Evolutionary conservation across 1,284 basidiomycete species (phyloP).

Genomic region (Ustilago curta): DNA sequence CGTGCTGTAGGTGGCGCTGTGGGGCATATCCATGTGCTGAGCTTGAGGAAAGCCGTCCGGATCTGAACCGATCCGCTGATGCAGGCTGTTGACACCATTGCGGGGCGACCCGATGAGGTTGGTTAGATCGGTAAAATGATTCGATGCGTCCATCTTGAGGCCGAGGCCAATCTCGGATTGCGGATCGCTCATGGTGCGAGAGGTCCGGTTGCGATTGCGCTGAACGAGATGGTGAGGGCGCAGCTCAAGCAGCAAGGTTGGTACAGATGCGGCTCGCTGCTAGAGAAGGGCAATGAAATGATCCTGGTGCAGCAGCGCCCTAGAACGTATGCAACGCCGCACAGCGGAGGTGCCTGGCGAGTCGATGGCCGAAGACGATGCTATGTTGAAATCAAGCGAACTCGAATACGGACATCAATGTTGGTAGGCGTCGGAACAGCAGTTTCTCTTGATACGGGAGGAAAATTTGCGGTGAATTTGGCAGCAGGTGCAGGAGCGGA

Average conservation of each 20-base stretch:
- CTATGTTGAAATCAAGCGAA: background rate
- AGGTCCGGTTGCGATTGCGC: background rate
- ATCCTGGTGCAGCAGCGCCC: background rate
- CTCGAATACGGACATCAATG: background rate
- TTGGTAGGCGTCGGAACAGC: background rate
- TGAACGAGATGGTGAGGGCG: background rate
- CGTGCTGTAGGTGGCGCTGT: constrained; percentile 10
- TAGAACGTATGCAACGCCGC: background rate
- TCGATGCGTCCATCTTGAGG: constrained; percentile 24
- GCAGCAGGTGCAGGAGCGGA: background rate
- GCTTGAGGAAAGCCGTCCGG: constrained; percentile 6
- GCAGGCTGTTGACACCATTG: background rate
- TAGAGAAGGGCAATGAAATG: background rate
- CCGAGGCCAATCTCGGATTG: constrained; percentile 22
- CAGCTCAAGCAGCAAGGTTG: background rate
- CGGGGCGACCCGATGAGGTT: constrained; percentile 21
- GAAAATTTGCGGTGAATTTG: background rate
- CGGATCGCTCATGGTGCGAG: constrained; percentile 15
- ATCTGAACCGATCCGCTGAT: background rate
- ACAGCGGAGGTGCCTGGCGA: background rate
- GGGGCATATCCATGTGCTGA: constrained; percentile 2
- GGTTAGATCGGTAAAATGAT: constrained; percentile 43
- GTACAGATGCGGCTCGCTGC: background rate
- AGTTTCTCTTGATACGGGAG: background rate
- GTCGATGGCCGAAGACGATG: background rate